These are phyloP conservation scores for Botryobasidium botryosum DNA, from an alignment of 768 basidiomycete genomes.

Conservation along the genomic window DNA sequence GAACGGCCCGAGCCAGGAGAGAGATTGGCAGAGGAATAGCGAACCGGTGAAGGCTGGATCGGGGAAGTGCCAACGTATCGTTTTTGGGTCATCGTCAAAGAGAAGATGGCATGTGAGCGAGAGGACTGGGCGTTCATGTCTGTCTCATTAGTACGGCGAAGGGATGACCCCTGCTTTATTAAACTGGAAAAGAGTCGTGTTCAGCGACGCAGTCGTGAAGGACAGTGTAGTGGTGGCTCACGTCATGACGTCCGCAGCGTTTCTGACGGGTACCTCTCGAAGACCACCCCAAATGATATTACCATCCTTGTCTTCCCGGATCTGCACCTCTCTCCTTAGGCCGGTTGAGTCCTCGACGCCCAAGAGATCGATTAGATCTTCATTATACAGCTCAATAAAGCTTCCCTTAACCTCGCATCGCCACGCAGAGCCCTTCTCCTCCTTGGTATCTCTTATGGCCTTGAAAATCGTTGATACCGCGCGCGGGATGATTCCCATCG, in stretches of 20 bases:
- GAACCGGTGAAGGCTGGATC: no score
- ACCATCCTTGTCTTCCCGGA: slow-evolving; percentile 93
- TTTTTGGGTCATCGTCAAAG: slow-evolving; percentile 83
- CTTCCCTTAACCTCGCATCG: slow-evolving; percentile 69
- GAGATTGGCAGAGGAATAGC: slow-evolving; percentile 47
- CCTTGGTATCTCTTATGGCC: slow-evolving; percentile 55
- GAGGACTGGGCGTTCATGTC: slow-evolving; percentile 99
- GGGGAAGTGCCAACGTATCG: slow-evolving; percentile 66
- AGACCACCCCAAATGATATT: slow-evolving; percentile 95
- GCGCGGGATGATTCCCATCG: slow-evolving; percentile 90
- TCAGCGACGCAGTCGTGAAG: neutral
- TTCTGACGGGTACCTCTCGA: slow-evolving; percentile 78
- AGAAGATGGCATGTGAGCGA: slow-evolving; percentile 97
- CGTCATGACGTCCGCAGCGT: slow-evolving; percentile 81
- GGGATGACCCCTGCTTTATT: slow-evolving; percentile 74
- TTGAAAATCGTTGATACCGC: slow-evolving; percentile 82
- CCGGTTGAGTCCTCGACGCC: slow-evolving; percentile 44
- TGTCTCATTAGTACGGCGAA: slow-evolving; percentile 89
- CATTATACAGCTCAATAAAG: slow-evolving; percentile 97
- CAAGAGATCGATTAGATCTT: slow-evolving; percentile 92
- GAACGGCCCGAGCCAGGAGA: slow-evolving; percentile 35
- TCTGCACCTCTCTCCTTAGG: slow-evolving; percentile 70
- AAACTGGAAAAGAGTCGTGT: slow-evolving; percentile 31
- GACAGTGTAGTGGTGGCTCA: slow-evolving; percentile 26
- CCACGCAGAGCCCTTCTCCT: slow-evolving; percentile 60